Evolutionary conservation across 345 rosid species (phyloP).

Genomic region (Capsella bursapastoris): DNA sequence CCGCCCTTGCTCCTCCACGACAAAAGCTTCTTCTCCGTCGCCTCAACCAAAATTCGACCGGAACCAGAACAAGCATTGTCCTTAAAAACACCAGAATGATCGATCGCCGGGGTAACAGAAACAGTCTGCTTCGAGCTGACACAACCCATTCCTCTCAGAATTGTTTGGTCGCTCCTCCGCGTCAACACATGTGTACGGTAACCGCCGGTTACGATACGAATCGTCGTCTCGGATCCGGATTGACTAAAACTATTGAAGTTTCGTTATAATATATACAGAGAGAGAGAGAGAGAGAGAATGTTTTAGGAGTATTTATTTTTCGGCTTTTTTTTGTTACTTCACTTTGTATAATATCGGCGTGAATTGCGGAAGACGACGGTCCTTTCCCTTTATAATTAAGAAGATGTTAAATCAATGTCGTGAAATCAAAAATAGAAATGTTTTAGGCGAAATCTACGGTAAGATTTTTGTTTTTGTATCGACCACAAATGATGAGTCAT

Average conservation of each 20-base stretch:
- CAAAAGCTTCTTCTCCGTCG: conserved; percentile 42
- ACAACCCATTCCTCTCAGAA: conserved; percentile 69
- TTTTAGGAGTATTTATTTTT: conserved; percentile 1
- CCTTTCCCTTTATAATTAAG: conserved; percentile 14
- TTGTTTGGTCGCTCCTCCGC: neutral
- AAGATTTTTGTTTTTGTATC: conserved; percentile 18
- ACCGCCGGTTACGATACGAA: neutral
- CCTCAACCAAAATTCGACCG: conserved; percentile 33
- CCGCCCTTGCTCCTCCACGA: conserved; percentile 44
- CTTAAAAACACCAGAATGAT: conserved; percentile 66
- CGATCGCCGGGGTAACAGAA: conserved; percentile 86
- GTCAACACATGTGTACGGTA: conserved; percentile 15
- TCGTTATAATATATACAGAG: conserved; percentile 3
- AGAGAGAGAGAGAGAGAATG: conserved; percentile 14
- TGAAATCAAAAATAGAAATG: neutral
- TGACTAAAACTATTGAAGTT: conserved; percentile 22
- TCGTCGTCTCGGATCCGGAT: conserved; percentile 2
- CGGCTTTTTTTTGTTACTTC: neutral
- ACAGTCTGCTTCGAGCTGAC: conserved; percentile 96
- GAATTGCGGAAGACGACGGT: conserved; percentile 47
- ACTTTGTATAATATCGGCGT: conserved; percentile 25
- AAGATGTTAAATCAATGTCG: conserved; percentile 1
- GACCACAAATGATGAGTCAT: conserved; percentile 5
- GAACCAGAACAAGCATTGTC: conserved; percentile 46
- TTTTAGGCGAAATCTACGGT: conserved; percentile 44